phyloP scores from a whole-genome alignment of 83 land plant species.

The Larix sibirica region DNA sequence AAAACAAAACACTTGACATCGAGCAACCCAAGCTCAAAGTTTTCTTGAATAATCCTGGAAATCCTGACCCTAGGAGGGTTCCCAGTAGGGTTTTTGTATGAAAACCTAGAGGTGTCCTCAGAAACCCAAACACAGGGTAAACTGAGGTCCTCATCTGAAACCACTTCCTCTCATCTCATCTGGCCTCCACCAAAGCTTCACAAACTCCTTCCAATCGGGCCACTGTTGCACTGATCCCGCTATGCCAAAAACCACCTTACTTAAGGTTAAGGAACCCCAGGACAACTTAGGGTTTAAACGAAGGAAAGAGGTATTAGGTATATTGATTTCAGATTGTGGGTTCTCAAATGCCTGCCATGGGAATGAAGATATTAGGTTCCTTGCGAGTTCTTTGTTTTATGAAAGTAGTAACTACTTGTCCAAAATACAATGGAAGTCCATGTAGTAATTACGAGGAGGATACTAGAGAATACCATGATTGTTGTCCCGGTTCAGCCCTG shows the following conservation, averaged over 20 bases:
- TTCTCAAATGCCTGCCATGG: not conserved
- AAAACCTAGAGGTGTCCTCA: conserved; percentile 57
- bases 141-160: not conserved
- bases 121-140: conserved; percentile 47
- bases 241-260: conserved; percentile 48
- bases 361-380: conserved; percentile 10
- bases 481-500: conserved; percentile 24
- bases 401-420: not conserved
- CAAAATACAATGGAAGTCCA: conserved; percentile 33
- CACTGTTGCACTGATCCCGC: conserved; percentile 64
- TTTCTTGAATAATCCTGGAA: conserved; percentile 72
- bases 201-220: conserved; percentile 42
- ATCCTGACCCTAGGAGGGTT: conserved; percentile 63
- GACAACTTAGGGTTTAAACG: no score
- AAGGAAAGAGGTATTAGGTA: no score
- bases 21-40: conserved; percentile 40
- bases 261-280: no score
- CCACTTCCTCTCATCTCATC: conserved; percentile 38
- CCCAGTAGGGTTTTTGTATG: conserved; percentile 45
- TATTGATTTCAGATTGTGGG: not conserved
- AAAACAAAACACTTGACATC: conserved; percentile 85
- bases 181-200: conserved; percentile 67
- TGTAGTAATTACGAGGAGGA: conserved; percentile 26
- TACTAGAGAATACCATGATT: conserved; percentile 14
- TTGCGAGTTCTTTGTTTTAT: conserved; percentile 4